Conservation (phyloP, 495 filamentous ascomycete species). For the Staphylotrichum longicolle region DNA sequence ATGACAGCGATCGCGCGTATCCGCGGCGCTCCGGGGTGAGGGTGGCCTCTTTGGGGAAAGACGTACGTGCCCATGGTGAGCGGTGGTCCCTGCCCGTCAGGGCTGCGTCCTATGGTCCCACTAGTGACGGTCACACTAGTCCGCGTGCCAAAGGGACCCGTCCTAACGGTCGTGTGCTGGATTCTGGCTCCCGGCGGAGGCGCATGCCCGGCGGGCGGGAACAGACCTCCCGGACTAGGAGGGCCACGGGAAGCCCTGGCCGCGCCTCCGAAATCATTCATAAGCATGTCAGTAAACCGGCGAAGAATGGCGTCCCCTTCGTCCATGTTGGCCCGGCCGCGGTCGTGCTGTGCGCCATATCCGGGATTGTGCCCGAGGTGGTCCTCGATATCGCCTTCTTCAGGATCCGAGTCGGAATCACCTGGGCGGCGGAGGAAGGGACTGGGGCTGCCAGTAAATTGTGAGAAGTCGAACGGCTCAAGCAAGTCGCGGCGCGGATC, state of each 20-base stretch:
- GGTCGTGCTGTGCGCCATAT: background rate
- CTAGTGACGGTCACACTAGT: slow-evolving; percentile 11
- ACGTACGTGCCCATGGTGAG: slow-evolving; percentile 18
- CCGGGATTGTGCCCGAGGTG: slow-evolving; percentile 34
- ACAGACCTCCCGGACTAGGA: background rate
- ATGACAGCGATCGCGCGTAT: slow-evolving; percentile 10
- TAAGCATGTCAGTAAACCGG: slow-evolving; percentile 44
- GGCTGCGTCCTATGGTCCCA: background rate
- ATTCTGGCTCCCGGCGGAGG: slow-evolving; percentile 8
- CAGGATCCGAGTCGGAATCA: slow-evolving; percentile 46
- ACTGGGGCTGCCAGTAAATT: slow-evolving; percentile 24
- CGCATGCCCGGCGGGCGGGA: slow-evolving; percentile 2
- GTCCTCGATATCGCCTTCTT: slow-evolving; percentile 49
- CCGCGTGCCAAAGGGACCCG: slow-evolving; percentile 8
- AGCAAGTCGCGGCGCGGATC: slow-evolving; percentile 43
- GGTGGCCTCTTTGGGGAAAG: slow-evolving; percentile 5
- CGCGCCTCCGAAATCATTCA: slow-evolving; percentile 29
- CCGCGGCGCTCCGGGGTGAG: background rate
- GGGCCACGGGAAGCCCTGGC: slow-evolving; percentile 1
- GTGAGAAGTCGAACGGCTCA: slow-evolving; percentile 25
- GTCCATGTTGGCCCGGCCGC: slow-evolving; percentile 21
- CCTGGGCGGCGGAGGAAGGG: slow-evolving; percentile 39
- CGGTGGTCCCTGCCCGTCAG: background rate
- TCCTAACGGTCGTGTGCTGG: slow-evolving; percentile 8
- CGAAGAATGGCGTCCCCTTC: slow-evolving; percentile 39